These are phyloP conservation scores for Zoysia matrella DNA, from an alignment of 202 grass and related monocot genomes.

Conservation along the genomic window DNA sequence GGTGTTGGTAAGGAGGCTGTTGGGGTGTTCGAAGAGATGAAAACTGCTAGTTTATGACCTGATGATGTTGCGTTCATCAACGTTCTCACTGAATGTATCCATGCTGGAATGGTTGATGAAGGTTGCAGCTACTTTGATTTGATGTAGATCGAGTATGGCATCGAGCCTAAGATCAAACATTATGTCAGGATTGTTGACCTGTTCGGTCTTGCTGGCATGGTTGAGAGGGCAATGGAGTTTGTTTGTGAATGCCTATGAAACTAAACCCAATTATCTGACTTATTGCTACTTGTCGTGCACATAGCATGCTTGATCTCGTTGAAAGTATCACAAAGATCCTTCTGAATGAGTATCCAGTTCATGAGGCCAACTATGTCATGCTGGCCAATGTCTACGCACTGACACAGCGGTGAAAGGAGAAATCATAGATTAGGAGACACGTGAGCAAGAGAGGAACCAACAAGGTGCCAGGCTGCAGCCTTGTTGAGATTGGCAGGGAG, in stretches of 20 bases:
- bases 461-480: slow-evolving; percentile 73
- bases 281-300: slow-evolving; percentile 65
- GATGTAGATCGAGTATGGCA: slow-evolving; percentile 40
- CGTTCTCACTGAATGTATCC: slow-evolving; percentile 79
- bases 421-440: slow-evolving; percentile 65
- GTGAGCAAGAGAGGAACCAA: slow-evolving; percentile 69
- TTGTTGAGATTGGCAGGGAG: slow-evolving; percentile 75
- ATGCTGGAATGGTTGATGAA: slow-evolving; percentile 73
- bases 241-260: slow-evolving; percentile 47
- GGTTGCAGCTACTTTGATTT: slow-evolving; percentile 64
- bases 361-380: slow-evolving; percentile 70
- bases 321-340: slow-evolving; percentile 65
- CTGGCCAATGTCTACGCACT: slow-evolving; percentile 71
- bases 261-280: slow-evolving; percentile 78
- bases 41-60: slow-evolving; percentile 42
- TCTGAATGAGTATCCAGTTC: slow-evolving; percentile 57
- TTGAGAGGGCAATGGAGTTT: no score
- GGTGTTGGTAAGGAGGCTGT: slow-evolving; percentile 68
- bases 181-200: no score
- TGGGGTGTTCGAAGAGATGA: slow-evolving; percentile 64
- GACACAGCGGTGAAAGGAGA: slow-evolving; percentile 66
- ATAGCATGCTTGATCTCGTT: slow-evolving; percentile 52
- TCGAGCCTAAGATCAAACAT: no score
- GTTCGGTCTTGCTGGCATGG: no score
- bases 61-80: slow-evolving; percentile 76